Evolutionary conservation across 2,329 filamentous ascomycete species (phyloP).

Genomic region (Venturia carpophila): DNA sequence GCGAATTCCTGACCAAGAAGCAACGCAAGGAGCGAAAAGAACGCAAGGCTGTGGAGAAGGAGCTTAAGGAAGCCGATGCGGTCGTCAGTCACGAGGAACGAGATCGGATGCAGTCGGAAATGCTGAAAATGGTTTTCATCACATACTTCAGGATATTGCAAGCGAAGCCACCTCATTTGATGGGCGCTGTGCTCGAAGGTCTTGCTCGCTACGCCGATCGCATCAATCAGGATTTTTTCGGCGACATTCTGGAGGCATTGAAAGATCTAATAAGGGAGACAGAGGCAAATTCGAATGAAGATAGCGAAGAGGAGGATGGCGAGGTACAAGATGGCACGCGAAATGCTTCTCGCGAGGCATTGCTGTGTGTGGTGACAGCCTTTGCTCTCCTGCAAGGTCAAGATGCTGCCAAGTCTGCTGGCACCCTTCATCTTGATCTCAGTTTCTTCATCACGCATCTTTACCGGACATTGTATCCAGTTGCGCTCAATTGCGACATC

Average conservation of each 20-base stretch:
- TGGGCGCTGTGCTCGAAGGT: constrained; percentile 95
- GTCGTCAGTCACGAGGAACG: constrained; percentile 85
- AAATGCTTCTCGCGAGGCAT: constrained; percentile 74
- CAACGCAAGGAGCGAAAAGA: constrained; percentile 77
- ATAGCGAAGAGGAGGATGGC: constrained; percentile 39
- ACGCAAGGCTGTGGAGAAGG: constrained; percentile 79
- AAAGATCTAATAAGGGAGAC: constrained; percentile 84
- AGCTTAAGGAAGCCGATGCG: constrained; percentile 88
- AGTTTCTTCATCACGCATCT: constrained; percentile 93
- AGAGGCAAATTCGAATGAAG: constrained; percentile 40
- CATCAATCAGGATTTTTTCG: constrained; percentile 99
- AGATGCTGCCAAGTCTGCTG: constrained; percentile 77
- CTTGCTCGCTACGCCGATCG: constrained; percentile 89
- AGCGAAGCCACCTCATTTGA: constrained; percentile 68
- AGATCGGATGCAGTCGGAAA: constrained; percentile 91
- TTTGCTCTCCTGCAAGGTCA: constrained; percentile 95
- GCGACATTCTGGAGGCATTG: constrained; percentile 85
- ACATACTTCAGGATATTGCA: constrained; percentile 94
- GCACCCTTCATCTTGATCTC: constrained; percentile 77
- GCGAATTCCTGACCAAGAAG: constrained; percentile 82
- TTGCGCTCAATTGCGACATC: constrained; percentile 76
- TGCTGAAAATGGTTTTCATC: constrained; percentile 89
- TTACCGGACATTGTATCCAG: constrained; percentile 72
- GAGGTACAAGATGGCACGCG: constrained; percentile 49
- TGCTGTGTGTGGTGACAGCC: constrained; percentile 92